Evolutionary conservation across 805 yeast genomes (phyloP).

Genomic region (Spathaspora sp.): DNA sequence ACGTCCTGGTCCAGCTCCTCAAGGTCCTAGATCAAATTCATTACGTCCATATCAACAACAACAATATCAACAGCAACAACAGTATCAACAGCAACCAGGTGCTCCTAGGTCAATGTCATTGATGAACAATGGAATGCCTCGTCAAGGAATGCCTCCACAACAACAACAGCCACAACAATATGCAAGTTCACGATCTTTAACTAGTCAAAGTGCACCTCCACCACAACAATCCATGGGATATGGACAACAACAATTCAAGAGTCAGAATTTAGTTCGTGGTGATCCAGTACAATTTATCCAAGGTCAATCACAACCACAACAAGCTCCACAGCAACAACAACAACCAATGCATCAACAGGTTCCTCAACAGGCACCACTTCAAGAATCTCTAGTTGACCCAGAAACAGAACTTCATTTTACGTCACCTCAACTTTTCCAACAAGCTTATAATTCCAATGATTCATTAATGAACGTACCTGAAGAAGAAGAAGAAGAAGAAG

Average conservation of each 20-base stretch:
- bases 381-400: background rate
- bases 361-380: background rate
- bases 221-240: background rate
- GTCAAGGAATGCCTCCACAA: background rate
- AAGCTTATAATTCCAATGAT: constrained; percentile 20
- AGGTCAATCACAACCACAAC: background rate
- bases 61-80: constrained; percentile 2
- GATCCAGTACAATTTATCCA: constrained; percentile 3
- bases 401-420: background rate
- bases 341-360: background rate
- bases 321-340: background rate
- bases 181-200: constrained; percentile 6
- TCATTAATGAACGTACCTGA: constrained; percentile 31
- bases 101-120: constrained; percentile 10
- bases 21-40: constrained; percentile 3
- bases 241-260: constrained; percentile 3
- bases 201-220: background rate
- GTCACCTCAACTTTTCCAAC: background rate
- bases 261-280: constrained; percentile 6
- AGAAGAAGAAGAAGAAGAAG: constrained; percentile 28
- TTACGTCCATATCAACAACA: constrained; percentile 5
- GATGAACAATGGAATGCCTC: constrained; percentile 3
- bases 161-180: constrained; percentile 1
- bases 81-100: background rate
- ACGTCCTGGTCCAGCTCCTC: background rate